phyloP scores from a whole-genome alignment of 176 grass and related monocot genomes.

The bread wheat (Triticum aestivum) region IWGSC_CS_RefSeq_v2.1 NC_057801.1:667676908-667677407 shows the following conservation, averaged over 20 bases:
- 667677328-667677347: slow-evolving; percentile 58
- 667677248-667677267: slow-evolving; percentile 4
- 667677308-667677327: slow-evolving; percentile 96
- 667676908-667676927: not conserved
- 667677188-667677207: slow-evolving; percentile 19
- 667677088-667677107: slow-evolving; percentile 81
- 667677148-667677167: not conserved
- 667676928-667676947: slow-evolving; percentile 30
- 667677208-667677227: slow-evolving; percentile 19
- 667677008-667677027: slow-evolving; percentile 86
- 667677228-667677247: not conserved
- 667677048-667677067: slow-evolving; percentile 92
- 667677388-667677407: not conserved
- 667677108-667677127: slow-evolving; percentile 69
- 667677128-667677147: not conserved
- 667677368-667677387: slow-evolving; percentile 10
- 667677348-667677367: not conserved
- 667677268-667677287: slow-evolving; percentile 79
- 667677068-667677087: slow-evolving; percentile 99
- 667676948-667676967: slow-evolving; percentile 23
- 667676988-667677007: slow-evolving; percentile 52
- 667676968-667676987: slow-evolving; percentile 31
- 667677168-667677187: slow-evolving; percentile 26
- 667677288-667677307: slow-evolving; percentile 92
- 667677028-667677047: slow-evolving; percentile 80